Evolutionary conservation across 768 basidiomycete species (phyloP).

Genomic region (Naganishia onofrii): DNA sequence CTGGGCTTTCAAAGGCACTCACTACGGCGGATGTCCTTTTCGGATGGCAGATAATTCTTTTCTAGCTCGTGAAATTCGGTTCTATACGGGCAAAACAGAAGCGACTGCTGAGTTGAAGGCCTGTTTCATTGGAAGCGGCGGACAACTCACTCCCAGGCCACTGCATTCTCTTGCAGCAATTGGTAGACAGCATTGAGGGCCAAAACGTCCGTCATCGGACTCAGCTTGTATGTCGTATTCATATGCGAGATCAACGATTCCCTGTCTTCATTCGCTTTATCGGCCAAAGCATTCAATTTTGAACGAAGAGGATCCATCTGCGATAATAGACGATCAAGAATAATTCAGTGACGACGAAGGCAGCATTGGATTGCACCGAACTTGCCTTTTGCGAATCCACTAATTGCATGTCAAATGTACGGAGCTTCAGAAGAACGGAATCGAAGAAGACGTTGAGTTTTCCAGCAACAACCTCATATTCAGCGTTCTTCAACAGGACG

Average conservation of each 20-base stretch:
- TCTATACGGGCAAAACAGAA: constrained; percentile 24
- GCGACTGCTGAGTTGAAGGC: neutral
- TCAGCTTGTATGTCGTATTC: constrained; percentile 75
- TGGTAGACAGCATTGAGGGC: constrained; percentile 81
- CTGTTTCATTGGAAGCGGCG: neutral
- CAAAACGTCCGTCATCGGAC: constrained; percentile 76
- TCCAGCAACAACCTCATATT: constrained; percentile 72
- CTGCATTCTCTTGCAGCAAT: constrained; percentile 85
- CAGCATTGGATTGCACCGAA: neutral
- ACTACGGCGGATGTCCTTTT: constrained; percentile 57
- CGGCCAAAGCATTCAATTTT: constrained; percentile 58
- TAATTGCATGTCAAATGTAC: constrained; percentile 46
- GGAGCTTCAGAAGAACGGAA: constrained; percentile 53
- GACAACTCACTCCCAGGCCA: constrained; percentile 73
- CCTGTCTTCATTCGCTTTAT: constrained; percentile 62
- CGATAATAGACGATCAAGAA: too few relatives aligned
- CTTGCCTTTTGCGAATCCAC: constrained; percentile 47
- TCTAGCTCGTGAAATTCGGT: constrained; percentile 79
- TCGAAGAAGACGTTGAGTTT: constrained; percentile 62
- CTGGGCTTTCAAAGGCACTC: constrained; percentile 19
- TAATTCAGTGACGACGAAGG: neutral
- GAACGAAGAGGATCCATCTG: constrained; percentile 40
- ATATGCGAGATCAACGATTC: constrained; percentile 58
- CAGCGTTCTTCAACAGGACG: constrained; percentile 84
- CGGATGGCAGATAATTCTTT: constrained; percentile 56